phyloP scores from a whole-genome alignment of 306 rosid species.

The Begonia masoniana region DNA sequence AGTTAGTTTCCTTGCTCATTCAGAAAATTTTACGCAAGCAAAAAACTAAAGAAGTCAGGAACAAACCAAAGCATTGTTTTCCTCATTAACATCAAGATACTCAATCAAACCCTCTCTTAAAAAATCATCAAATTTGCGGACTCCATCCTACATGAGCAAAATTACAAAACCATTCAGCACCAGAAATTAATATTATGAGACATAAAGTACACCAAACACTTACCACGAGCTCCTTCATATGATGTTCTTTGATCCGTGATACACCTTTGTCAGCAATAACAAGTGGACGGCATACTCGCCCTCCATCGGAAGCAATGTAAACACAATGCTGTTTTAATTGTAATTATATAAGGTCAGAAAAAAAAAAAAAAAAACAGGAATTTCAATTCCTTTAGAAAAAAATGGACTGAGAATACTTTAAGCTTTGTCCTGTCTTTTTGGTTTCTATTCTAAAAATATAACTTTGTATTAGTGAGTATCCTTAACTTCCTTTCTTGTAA shows the following conservation, averaged over 20 bases:
- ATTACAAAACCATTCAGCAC: conserved; percentile 2
- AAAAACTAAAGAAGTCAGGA: conserved; percentile 12
- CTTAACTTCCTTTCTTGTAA: no score
- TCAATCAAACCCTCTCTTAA: conserved; percentile 80
- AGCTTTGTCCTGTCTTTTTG: no score
- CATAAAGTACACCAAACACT: background rate
- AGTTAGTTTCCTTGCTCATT: conserved; percentile 2
- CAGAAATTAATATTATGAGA: background rate
- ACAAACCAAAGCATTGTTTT: conserved; percentile 87
- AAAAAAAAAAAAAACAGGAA: background rate
- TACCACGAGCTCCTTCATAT: conserved; percentile 63
- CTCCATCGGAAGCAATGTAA: conserved; percentile 94
- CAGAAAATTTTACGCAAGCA: conserved; percentile 8
- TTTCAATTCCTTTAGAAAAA: background rate
- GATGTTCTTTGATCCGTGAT: conserved; percentile 71
- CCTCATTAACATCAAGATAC: conserved; percentile 95
- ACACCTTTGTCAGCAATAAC: conserved; percentile 87
- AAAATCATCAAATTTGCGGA: conserved; percentile 68
- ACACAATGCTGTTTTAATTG: conserved; percentile 50
- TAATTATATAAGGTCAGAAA: conserved; percentile 8
- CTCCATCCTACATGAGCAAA: conserved; percentile 55
- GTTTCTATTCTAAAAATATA: no score
- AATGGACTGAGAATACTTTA: background rate
- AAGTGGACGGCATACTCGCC: conserved; percentile 94
- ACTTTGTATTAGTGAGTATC: no score